These are phyloP conservation scores for Solanum clarkiae DNA, from an alignment of 257 asterid species.

Conservation along the genomic window DNA sequence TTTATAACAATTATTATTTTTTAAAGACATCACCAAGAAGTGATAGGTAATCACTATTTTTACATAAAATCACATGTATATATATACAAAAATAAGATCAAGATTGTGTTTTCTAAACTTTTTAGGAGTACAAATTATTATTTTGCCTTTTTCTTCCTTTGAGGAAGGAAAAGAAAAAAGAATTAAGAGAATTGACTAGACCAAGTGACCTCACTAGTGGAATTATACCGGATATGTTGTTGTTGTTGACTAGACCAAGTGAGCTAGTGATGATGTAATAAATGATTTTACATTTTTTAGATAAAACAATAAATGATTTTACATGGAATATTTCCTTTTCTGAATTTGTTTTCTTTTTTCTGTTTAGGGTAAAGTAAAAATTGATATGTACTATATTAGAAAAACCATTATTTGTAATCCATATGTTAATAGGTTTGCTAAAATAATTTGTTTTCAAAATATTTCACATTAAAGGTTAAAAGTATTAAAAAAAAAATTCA, in stretches of 20 bases:
- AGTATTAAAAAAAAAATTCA: too few species aligned
- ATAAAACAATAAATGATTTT: background rate
- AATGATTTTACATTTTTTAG: background rate
- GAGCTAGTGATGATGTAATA: slow-evolving; percentile 12
- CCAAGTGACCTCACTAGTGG: too few species aligned
- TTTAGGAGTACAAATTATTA: background rate
- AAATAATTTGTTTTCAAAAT: background rate
- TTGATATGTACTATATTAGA: background rate
- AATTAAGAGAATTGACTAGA: slow-evolving; percentile 3
- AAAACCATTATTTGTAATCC: background rate
- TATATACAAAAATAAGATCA: background rate
- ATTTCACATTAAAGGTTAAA: background rate
- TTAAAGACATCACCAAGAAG: background rate
- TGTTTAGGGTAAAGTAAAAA: background rate
- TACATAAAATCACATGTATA: background rate
- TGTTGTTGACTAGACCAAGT: slow-evolving; percentile 8
- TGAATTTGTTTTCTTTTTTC: background rate
- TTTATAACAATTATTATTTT: background rate
- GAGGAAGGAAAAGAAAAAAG: background rate
- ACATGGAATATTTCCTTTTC: background rate
- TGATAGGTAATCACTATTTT: background rate
- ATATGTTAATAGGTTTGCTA: background rate
- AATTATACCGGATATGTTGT: too few species aligned
- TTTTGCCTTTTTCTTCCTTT: background rate
- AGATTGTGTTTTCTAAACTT: background rate